These are phyloP conservation scores for Yamadazyma membranifaciens DNA, from an alignment of 1,139 yeast genomes.

Conservation along the genomic window DNA sequence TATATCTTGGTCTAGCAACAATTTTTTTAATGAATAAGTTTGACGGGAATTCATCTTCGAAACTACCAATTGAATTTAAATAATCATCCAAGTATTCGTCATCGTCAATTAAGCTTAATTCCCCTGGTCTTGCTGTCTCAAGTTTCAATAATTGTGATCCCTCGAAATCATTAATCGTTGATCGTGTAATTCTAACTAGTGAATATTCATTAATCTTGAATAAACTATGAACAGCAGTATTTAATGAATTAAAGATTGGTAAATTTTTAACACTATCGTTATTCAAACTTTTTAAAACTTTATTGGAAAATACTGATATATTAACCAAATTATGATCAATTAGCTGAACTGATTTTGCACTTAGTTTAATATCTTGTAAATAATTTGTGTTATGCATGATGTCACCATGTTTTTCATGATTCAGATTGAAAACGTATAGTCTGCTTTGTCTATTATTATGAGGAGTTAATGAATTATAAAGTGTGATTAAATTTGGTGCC, in stretches of 20 bases:
- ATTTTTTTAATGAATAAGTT: conserved; percentile 46
- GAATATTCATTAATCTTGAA: conserved; percentile 44
- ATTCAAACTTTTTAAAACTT: conserved; percentile 31
- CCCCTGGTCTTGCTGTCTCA: conserved; percentile 57
- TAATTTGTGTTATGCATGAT: conserved; percentile 15
- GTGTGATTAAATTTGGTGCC: conserved; percentile 40
- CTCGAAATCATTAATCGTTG: conserved; percentile 50
- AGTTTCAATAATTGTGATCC: conserved; percentile 51
- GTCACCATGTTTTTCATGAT: neutral
- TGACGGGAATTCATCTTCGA: conserved; percentile 37
- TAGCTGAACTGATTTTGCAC: conserved; percentile 29
- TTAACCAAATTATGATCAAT: conserved; percentile 39
- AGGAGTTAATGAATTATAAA: conserved; percentile 46
- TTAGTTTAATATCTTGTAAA: conserved; percentile 10
- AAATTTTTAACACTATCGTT: conserved; percentile 4
- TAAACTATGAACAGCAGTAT: conserved; percentile 44
- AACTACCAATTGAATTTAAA: conserved; percentile 37
- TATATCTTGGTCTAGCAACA: conserved; percentile 52
- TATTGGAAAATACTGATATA: conserved; percentile 34
- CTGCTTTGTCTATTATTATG: conserved; percentile 20
- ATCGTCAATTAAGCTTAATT: conserved; percentile 47
- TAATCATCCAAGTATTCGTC: conserved; percentile 44
- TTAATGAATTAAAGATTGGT: conserved; percentile 45
- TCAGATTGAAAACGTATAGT: conserved; percentile 10
- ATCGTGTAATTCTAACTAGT: conserved; percentile 51